Evolutionary conservation across 2,329 filamentous ascomycete species (phyloP).

Genomic region (Colletotrichum musicola): DNA sequence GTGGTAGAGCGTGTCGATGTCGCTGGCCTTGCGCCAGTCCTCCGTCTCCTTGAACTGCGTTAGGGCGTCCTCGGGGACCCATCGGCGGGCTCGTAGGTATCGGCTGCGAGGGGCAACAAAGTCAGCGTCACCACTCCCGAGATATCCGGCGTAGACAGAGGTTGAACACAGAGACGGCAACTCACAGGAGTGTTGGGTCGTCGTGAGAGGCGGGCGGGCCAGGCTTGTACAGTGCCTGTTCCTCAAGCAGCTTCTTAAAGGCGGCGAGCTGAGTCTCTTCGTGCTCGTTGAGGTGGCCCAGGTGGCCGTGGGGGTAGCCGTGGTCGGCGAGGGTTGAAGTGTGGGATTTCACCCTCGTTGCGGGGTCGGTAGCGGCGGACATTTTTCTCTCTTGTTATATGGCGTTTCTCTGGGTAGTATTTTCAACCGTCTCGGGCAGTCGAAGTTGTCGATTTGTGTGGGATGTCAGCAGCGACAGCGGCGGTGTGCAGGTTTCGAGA

Average conservation of each 20-base stretch:
- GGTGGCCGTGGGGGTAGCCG: slow-evolving; percentile 81
- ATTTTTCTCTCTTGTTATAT: background rate
- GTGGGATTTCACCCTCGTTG: too few relatives aligned
- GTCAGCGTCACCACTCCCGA: slow-evolving; percentile 25
- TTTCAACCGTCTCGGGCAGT: background rate
- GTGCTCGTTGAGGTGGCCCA: slow-evolving; percentile 78
- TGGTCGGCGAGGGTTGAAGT: slow-evolving; percentile 47
- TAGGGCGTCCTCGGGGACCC: slow-evolving; percentile 81
- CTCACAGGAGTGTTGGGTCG: slow-evolving; percentile 79
- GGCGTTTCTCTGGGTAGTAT: background rate
- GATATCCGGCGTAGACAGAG: background rate
- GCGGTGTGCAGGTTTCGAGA: background rate
- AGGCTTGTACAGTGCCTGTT: slow-evolving; percentile 74
- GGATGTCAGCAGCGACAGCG: background rate
- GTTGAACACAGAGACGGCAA: slow-evolving; percentile 31
- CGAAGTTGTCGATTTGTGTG: background rate
- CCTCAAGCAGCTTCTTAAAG: slow-evolving; percentile 78
- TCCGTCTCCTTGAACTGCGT: slow-evolving; percentile 90
- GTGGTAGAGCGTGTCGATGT: slow-evolving; percentile 83
- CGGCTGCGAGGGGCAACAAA: slow-evolving; percentile 66
- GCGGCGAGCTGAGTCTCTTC: slow-evolving; percentile 76
- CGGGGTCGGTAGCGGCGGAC: slow-evolving; percentile 26
- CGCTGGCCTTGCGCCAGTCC: slow-evolving; percentile 85
- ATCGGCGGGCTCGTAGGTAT: slow-evolving; percentile 87
- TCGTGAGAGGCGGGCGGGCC: slow-evolving; percentile 74